These are phyloP conservation scores for Physcia stellaris DNA, from an alignment of 495 filamentous ascomycete genomes.

Conservation along the genomic window DNA sequence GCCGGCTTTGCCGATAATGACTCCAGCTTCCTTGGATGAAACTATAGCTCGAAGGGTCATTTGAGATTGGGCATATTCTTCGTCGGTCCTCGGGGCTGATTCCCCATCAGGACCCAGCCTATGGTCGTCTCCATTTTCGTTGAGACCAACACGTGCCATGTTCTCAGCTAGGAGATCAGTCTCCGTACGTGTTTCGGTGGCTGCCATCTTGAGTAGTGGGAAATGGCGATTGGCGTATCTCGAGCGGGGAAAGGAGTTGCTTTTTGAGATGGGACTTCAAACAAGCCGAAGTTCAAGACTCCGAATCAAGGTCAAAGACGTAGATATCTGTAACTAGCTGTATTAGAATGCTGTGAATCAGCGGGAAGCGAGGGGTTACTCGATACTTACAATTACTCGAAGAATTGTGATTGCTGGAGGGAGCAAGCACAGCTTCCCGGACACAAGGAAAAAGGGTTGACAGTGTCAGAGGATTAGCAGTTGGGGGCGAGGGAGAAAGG, in stretches of 20 bases:
- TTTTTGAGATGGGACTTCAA: not conserved
- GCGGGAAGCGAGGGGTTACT: no score
- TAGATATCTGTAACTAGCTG: no score
- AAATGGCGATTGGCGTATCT: not conserved
- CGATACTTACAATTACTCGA: no score
- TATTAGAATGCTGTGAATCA: no score
- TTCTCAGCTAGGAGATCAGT: constrained; percentile 32
- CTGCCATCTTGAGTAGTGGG: constrained; percentile 26
- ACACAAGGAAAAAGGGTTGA: constrained; percentile 8
- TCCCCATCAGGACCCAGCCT: constrained; percentile 54
- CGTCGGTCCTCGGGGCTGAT: constrained; percentile 69
- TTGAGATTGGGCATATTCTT: constrained; percentile 84
- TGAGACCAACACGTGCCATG: constrained; percentile 27
- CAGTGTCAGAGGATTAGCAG: constrained; percentile 6
- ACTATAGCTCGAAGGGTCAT: constrained; percentile 94
- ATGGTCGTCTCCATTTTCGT: constrained; percentile 34
- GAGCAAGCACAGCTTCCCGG: no score
- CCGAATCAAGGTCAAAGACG: constrained; percentile 13
- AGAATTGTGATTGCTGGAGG: no score
- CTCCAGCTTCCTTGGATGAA: constrained; percentile 93
- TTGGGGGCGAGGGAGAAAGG: constrained; percentile 9
- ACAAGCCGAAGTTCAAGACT: constrained; percentile 8
- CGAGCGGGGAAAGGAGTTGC: no score
- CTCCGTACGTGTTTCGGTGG: constrained; percentile 32
- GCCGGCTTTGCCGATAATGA: constrained; percentile 96